phyloP scores from a whole-genome alignment of 331 rosid genomes.

The Dryas integrifolia region DNA sequence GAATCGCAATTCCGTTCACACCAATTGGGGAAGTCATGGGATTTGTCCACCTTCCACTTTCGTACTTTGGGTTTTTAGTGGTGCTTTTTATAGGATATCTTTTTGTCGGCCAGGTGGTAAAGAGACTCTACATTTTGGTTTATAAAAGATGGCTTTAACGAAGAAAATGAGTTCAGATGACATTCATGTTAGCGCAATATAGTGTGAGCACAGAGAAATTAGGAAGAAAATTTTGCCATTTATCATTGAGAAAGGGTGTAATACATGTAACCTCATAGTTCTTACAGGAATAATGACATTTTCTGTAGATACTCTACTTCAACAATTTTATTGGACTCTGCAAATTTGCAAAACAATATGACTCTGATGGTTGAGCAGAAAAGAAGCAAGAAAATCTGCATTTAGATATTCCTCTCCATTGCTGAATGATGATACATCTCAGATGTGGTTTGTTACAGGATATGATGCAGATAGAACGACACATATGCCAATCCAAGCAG shows the following conservation, averaged over 20 bases:
- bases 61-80: constrained; percentile 59
- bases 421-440: neutral
- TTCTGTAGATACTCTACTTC: constrained; percentile 4
- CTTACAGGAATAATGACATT: constrained; percentile 15
- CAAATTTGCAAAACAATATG: constrained; percentile 29
- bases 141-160: constrained; percentile 69
- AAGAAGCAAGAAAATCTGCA: constrained; percentile 28
- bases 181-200: constrained; percentile 14
- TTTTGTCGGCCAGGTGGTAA: constrained; percentile 59
- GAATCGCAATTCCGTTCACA: constrained; percentile 58
- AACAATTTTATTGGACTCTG: constrained; percentile 17
- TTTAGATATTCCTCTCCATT: constrained; percentile 7
- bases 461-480: constrained; percentile 41
- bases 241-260: constrained; percentile 15
- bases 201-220: constrained; percentile 14
- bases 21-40: constrained; percentile 63
- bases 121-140: constrained; percentile 62
- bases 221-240: constrained; percentile 13
- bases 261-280: constrained; percentile 13
- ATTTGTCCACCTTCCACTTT: constrained; percentile 49
- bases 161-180: constrained; percentile 2
- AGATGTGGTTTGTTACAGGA: constrained; percentile 30
- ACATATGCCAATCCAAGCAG: constrained; percentile 39
- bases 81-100: constrained; percentile 64
- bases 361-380: constrained; percentile 13